phyloP scores from a whole-genome alignment of 2,329 filamentous ascomycete species.

The Pestalotiopsis sp. region DNA sequence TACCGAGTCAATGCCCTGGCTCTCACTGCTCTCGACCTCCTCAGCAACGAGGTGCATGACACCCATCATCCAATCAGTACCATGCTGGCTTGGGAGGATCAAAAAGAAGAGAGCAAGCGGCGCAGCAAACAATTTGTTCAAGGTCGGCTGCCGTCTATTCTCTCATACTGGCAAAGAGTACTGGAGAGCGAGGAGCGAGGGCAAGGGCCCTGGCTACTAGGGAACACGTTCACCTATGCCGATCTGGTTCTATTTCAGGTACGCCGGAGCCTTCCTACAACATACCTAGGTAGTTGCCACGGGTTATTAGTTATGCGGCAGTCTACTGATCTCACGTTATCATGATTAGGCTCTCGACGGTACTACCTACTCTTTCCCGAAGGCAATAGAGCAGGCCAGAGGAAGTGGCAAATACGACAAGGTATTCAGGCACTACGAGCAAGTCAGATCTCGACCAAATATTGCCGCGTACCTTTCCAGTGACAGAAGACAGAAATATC shows the following conservation, averaged over 20 bases:
- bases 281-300: too few species aligned
- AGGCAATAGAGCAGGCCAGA: conserved; percentile 57
- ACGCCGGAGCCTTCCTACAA: too few species aligned
- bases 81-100: conserved; percentile 70
- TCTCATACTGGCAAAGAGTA: conserved; percentile 68
- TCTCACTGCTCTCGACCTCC: conserved; percentile 69
- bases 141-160: conserved; percentile 68
- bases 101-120: conserved; percentile 66
- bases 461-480: conserved; percentile 70
- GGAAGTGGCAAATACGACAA: conserved; percentile 56
- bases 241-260: conserved; percentile 75
- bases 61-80: conserved; percentile 70
- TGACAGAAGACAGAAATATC: conserved; percentile 61
- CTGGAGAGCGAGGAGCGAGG: conserved; percentile 56
- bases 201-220: conserved; percentile 65
- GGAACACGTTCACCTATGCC: conserved; percentile 65
- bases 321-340: neutral
- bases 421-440: conserved; percentile 65
- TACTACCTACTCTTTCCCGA: conserved; percentile 67
- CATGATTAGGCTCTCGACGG: conserved; percentile 52
- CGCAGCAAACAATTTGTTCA: conserved; percentile 59
- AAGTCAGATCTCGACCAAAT: conserved; percentile 61
- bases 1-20: conserved; percentile 64
- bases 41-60: conserved; percentile 73
- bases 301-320: neutral